Percentiles rank a stretch among this genome's conserved stretches.
These are phyloP conservation scores for Styphnolobium japonicum DNA, from an alignment of 306 rosid species.

Conservation along the genomic window DNA sequence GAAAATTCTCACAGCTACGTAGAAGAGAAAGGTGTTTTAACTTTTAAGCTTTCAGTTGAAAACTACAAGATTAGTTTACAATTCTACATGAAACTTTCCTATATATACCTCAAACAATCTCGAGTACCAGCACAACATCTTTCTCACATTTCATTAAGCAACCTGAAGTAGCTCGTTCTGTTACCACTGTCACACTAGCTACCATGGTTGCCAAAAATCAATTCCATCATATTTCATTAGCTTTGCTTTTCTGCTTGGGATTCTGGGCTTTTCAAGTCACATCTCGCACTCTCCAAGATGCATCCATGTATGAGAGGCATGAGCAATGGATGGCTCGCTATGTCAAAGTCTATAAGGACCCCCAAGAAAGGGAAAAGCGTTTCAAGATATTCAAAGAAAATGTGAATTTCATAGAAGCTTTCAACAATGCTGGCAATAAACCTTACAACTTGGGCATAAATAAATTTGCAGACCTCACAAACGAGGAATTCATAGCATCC, in stretches of 20 bases:
- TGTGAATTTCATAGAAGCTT: slow-evolving; percentile 24
- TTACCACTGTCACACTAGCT: background rate
- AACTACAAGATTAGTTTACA: background rate
- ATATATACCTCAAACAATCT: background rate
- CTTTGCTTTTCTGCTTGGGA: slow-evolving; percentile 29
- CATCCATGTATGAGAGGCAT: slow-evolving; percentile 28
- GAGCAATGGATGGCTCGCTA: slow-evolving; percentile 34
- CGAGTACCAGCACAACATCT: background rate
- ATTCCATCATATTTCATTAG: slow-evolving; percentile 1
- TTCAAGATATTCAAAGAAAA: slow-evolving; percentile 36
- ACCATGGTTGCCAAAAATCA: slow-evolving; percentile 23
- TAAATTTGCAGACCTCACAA: slow-evolving; percentile 41
- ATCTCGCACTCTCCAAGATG: slow-evolving; percentile 34
- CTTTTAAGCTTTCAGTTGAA: background rate
- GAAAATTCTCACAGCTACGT: background rate
- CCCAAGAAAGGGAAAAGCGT: slow-evolving; percentile 28
- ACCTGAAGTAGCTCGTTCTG: background rate
- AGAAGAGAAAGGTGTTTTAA: background rate
- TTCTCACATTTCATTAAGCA: background rate
- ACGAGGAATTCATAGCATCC: slow-evolving; percentile 34
- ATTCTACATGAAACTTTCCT: background rate
- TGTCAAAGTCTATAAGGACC: slow-evolving; percentile 7
- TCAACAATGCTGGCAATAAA: slow-evolving; percentile 29
- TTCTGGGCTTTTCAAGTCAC: slow-evolving; percentile 27
- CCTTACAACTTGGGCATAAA: slow-evolving; percentile 32